phyloP scores from a whole-genome alignment of 2,329 filamentous ascomycete genomes.

The Colletotrichum neosansevieriae region DNA sequence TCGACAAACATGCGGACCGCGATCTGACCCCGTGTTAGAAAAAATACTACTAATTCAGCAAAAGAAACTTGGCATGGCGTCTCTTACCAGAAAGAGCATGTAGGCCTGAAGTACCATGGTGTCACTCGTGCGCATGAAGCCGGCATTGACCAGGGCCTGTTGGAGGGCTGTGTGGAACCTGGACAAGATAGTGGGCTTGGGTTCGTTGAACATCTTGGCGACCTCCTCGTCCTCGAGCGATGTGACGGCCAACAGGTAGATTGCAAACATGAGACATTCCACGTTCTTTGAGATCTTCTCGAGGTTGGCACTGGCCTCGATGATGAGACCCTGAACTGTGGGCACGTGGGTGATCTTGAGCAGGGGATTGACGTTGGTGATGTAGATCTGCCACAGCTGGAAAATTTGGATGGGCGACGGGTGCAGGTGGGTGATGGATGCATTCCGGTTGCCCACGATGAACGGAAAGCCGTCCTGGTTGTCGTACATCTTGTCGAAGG shows the following conservation, averaged over 20 bases:
- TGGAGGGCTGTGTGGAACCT: slow-evolving; percentile 70
- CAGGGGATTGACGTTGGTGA: slow-evolving; percentile 77
- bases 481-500: slow-evolving; percentile 70
- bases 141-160: slow-evolving; percentile 74
- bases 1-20: slow-evolving; percentile 69
- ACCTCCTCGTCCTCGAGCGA: slow-evolving; percentile 69
- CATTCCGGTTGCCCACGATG: slow-evolving; percentile 59
- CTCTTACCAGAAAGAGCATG: slow-evolving; percentile 73
- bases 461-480: slow-evolving; percentile 70
- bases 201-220: slow-evolving; percentile 62
- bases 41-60: neutral
- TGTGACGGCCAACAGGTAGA: slow-evolving; percentile 70
- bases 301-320: slow-evolving; percentile 70
- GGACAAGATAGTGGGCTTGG: slow-evolving; percentile 62
- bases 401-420: slow-evolving; percentile 71
- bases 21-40: slow-evolving; percentile 43
- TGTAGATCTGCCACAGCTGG: slow-evolving; percentile 76
- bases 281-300: slow-evolving; percentile 66
- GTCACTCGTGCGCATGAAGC: slow-evolving; percentile 75
- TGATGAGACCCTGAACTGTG: slow-evolving; percentile 72
- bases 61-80: slow-evolving; percentile 5
- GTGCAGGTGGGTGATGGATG: slow-evolving; percentile 61
- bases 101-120: slow-evolving; percentile 76
- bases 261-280: slow-evolving; percentile 76
- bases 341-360: slow-evolving; percentile 77